Conservation (phyloP, 805 yeast species). For the Candida orba region DNA sequence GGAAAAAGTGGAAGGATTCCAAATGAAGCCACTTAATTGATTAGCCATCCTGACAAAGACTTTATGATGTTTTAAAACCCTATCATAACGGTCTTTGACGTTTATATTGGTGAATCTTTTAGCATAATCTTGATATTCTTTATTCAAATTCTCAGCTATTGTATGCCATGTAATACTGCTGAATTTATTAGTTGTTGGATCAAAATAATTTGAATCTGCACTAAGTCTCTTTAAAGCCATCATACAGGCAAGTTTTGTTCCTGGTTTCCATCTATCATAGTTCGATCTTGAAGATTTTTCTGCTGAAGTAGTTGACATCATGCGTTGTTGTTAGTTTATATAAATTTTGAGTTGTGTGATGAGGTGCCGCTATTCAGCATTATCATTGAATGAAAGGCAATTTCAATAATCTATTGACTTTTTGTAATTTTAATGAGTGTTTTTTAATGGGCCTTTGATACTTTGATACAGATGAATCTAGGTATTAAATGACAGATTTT, state of each 20-base stretch:
- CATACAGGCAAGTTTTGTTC: slow-evolving; percentile 23
- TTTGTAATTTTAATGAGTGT: too few relatives aligned
- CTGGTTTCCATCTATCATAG: slow-evolving; percentile 24
- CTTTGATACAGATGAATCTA: too few relatives aligned
- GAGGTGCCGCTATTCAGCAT: too few relatives aligned
- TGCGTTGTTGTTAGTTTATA: background rate
- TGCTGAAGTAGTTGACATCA: too few relatives aligned
- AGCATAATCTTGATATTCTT: slow-evolving; percentile 20
- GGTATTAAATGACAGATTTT: too few relatives aligned
- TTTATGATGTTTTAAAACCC: slow-evolving; percentile 21
- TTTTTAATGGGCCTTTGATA: too few relatives aligned
- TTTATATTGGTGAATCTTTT: slow-evolving; percentile 23
- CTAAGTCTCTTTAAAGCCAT: slow-evolving; percentile 17
- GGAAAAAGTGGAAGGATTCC: slow-evolving; percentile 19
- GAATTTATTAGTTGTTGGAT: slow-evolving; percentile 10
- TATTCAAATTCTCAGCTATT: slow-evolving; percentile 21
- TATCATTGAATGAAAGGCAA: too few relatives aligned
- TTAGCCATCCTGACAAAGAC: slow-evolving; percentile 20
- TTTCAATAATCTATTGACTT: too few relatives aligned
- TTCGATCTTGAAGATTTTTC: slow-evolving; percentile 10
- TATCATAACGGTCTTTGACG: slow-evolving; percentile 22
- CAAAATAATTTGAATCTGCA: slow-evolving; percentile 16
- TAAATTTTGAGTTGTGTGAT: background rate
- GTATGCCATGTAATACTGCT: slow-evolving; percentile 20
- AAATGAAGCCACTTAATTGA: slow-evolving; percentile 14